Conservation (phyloP, 2,329 filamentous ascomycete genomes). For the Corniculantispora saksenae region DNA sequence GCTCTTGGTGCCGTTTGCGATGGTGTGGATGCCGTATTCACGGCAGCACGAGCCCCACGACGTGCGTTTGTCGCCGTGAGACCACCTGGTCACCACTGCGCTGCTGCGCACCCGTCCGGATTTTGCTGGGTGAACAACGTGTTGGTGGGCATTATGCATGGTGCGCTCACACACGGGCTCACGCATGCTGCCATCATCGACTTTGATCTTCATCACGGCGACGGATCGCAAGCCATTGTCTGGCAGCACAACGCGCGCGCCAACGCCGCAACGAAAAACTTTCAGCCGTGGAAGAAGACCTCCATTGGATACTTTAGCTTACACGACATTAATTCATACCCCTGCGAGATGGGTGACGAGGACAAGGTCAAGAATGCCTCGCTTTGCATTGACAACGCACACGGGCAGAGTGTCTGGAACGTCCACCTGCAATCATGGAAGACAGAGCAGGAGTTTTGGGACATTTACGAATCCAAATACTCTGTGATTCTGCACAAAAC, state of each 20-base stretch:
- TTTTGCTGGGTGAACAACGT: conserved; percentile 99
- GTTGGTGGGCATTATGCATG: conserved; percentile 93
- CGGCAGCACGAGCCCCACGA: conserved; percentile 51
- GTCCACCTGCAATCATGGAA: conserved; percentile 90
- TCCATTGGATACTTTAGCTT: conserved; percentile 95
- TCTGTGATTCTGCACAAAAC: conserved; percentile 76
- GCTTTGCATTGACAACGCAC: conserved; percentile 89
- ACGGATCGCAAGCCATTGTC: conserved; percentile 92
- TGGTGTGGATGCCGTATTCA: conserved; percentile 83
- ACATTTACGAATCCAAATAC: conserved; percentile 80
- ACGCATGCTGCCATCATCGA: conserved; percentile 94
- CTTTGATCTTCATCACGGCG: conserved; percentile 88
- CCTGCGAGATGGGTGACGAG: conserved; percentile 89
- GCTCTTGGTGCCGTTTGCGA: conserved; percentile 92
- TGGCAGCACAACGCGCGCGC: conserved; percentile 86
- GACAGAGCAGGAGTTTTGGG: conserved; percentile 82
- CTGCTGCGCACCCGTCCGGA: conserved; percentile 82
- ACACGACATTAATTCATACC: conserved; percentile 98
- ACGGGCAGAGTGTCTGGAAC: conserved; percentile 95
- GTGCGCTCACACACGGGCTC: conserved; percentile 76
- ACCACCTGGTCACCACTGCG: conserved; percentile 95
- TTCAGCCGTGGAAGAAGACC: conserved; percentile 75
- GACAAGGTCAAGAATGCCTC: conserved; percentile 94
- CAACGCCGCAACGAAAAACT: conserved; percentile 63
- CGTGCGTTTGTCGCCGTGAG: conserved; percentile 90